Percentiles rank a stretch among this genome's conserved stretches.
phyloP scores from a whole-genome alignment of 2,329 filamentous ascomycete genomes.

The Phoma sp. region DNA sequence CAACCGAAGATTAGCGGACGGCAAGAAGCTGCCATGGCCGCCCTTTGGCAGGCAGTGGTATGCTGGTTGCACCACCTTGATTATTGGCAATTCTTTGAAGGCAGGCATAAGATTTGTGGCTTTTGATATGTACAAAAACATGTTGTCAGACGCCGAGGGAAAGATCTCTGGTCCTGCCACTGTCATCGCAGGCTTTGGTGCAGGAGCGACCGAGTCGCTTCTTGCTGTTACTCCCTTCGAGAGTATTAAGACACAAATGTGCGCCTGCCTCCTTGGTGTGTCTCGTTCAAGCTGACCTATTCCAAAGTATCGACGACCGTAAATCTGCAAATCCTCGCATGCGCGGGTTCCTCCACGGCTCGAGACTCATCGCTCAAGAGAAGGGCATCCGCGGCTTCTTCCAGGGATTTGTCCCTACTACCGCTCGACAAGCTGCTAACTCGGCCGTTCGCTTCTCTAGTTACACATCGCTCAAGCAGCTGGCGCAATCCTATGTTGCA shows the following conservation, averaged over 20 bases:
- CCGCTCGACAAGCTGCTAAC: constrained; percentile 92
- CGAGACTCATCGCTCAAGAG: constrained; percentile 84
- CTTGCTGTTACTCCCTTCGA: constrained; percentile 96
- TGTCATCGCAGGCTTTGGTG: constrained; percentile 91
- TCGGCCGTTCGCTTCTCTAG: constrained; percentile 88
- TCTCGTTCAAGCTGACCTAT: not conserved
- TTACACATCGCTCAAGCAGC: constrained; percentile 88
- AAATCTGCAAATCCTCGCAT: constrained; percentile 85
- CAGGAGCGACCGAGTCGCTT: constrained; percentile 90
- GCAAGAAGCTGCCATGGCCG: constrained; percentile 91
- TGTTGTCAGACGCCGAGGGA: constrained; percentile 82
- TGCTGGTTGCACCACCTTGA: constrained; percentile 93
- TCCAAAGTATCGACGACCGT: constrained; percentile 82
- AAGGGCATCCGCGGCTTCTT: constrained; percentile 92
- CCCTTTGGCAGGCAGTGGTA: constrained; percentile 96
- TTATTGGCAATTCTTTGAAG: constrained; percentile 96
- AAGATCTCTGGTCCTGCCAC: constrained; percentile 89
- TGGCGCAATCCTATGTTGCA: constrained; percentile 88
- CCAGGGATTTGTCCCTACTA: constrained; percentile 94
- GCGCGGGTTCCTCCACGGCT: constrained; percentile 89
- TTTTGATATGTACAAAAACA: constrained; percentile 89
- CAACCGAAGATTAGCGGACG: constrained; percentile 79
- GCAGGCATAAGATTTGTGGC: constrained; percentile 96
- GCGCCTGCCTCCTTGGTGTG: constrained; percentile 4
- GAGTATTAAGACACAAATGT: constrained; percentile 95